Evolutionary conservation across 2,329 filamentous ascomycete species (phyloP), one percentile per base, ranked within the genome.

Genomic region (Aureobasidium sp.): DNA sequence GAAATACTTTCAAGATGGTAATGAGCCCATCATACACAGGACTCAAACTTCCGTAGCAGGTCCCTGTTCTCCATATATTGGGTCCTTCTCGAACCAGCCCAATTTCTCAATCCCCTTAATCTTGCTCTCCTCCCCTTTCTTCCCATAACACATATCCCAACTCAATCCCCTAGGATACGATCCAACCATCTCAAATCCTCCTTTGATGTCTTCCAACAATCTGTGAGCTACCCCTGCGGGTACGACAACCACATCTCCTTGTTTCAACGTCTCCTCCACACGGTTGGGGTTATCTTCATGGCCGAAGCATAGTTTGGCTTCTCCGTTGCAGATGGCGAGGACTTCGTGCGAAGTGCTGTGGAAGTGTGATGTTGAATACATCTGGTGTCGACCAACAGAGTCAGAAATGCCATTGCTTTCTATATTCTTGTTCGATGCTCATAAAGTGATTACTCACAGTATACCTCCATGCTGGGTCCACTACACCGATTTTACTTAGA

Each of bases 121-220:
- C 67, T 82, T 82, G 7, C 72, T 70, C 68, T 83, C 80, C 69
- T 88, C 86, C 0, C 77, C 82, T 41, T 76, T 68, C 57, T 76
- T 77, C 1, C 86, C 87, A 75, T 89, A 88, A 67, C 86, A 89
- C 87, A 90, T 89, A 71, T 89, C 86, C 85, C 85, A 90, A 20
- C 71, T 78, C 17, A 75, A 75, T 0, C 79, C 81, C 27, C 66
- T 74, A 0, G 85, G 86, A 76, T 90, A 89, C 52, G 79, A 80
- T 0, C 87, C 87, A 0, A 89, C 81, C 86, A 89, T 88, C 69
- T 82, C 74, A 69, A 89, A 89, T 1, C 74, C 77, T 2, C 78
- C 77, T 20, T 76, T 73, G 23, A 80, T 58, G 69, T 88, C 84
- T 64, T 85, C 77, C 15, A 88, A 67, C 63, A 89, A 72, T 6